phyloP scores from a whole-genome alignment of 2,329 filamentous ascomycete species.

The Exophiala spinifera region DNA sequence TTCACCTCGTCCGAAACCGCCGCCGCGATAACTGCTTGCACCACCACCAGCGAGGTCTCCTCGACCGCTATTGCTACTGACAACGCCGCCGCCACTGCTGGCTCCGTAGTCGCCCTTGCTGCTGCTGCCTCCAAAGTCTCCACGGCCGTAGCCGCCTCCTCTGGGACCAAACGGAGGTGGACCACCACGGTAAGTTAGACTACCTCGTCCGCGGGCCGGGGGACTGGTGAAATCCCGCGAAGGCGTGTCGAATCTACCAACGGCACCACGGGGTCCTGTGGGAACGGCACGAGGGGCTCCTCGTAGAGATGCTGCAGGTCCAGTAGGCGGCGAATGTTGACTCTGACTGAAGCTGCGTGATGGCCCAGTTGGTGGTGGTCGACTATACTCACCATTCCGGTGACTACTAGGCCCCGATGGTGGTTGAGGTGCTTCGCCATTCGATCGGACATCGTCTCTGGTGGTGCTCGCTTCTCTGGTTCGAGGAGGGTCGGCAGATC shows the following conservation, averaged over 20 bases:
- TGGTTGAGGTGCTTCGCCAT: slow-evolving; percentile 24
- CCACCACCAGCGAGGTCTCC: slow-evolving; percentile 10
- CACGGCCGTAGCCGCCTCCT: slow-evolving; percentile 21
- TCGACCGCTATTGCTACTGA: slow-evolving; percentile 1
- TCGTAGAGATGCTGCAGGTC: slow-evolving; percentile 34
- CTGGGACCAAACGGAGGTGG: slow-evolving; percentile 36
- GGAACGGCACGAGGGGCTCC: slow-evolving; percentile 40
- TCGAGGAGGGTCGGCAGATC: slow-evolving; percentile 10
- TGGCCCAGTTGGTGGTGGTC: slow-evolving; percentile 31
- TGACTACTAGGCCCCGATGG: slow-evolving; percentile 25
- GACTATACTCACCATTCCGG: slow-evolving; percentile 27
- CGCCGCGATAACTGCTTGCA: background rate
- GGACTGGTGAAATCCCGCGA: slow-evolving; percentile 33
- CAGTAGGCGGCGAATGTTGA: slow-evolving; percentile 36
- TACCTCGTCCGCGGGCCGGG: slow-evolving; percentile 33
- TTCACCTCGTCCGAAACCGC: slow-evolving; percentile 24
- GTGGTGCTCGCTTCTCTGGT: slow-evolving; percentile 13
- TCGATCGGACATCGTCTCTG: slow-evolving; percentile 25
- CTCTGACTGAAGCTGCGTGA: slow-evolving; percentile 32
- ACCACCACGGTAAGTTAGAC: slow-evolving; percentile 35
- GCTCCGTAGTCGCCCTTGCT: slow-evolving; percentile 4
- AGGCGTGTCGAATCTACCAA: slow-evolving; percentile 31
- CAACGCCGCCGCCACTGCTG: background rate
- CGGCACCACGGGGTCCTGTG: slow-evolving; percentile 46
- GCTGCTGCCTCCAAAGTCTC: slow-evolving; percentile 11